phyloP scores from a whole-genome alignment of 257 asterid genomes.

The Voacanga thouarsii region DNA sequence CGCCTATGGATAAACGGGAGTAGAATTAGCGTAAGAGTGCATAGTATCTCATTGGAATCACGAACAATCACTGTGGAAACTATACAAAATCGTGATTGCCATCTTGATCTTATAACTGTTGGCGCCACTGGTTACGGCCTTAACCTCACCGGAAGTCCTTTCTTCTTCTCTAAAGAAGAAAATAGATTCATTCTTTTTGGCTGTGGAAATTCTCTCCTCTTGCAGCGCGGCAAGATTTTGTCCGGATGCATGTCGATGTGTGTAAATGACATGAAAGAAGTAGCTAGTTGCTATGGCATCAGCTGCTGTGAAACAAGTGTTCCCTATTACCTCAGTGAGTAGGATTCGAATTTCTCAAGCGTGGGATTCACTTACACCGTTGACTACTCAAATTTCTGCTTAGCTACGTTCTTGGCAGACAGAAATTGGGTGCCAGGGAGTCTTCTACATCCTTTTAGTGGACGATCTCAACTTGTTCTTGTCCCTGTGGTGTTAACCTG shows the following conservation, averaged over 20 bases:
- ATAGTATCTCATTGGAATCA: not conserved
- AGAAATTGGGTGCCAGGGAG: no score
- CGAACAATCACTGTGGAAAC: constrained; percentile 4
- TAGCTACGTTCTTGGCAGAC: no score
- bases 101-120: not conserved
- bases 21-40: not conserved
- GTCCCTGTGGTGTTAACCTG: no score
- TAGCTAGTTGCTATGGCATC: constrained; percentile 16
- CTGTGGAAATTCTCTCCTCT: constrained; percentile 16
- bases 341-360: constrained; percentile 7
- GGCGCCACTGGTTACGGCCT: constrained; percentile 5
- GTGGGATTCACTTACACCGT: not conserved
- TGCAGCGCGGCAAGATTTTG: not conserved
- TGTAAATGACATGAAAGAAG: not conserved
- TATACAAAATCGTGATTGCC: not conserved
- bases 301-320: no score
- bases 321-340: constrained; percentile 11
- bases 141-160: constrained; percentile 14
- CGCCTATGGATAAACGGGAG: not conserved
- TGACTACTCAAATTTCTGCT: no score
- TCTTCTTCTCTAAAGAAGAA: not conserved
- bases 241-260: constrained; percentile 18
- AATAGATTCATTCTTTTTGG: constrained; percentile 21
- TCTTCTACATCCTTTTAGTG: no score
- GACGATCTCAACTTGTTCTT: no score